phyloP scores from a whole-genome alignment of 1,139 yeast species.

The Citeromyces hawaiiensis region DNA sequence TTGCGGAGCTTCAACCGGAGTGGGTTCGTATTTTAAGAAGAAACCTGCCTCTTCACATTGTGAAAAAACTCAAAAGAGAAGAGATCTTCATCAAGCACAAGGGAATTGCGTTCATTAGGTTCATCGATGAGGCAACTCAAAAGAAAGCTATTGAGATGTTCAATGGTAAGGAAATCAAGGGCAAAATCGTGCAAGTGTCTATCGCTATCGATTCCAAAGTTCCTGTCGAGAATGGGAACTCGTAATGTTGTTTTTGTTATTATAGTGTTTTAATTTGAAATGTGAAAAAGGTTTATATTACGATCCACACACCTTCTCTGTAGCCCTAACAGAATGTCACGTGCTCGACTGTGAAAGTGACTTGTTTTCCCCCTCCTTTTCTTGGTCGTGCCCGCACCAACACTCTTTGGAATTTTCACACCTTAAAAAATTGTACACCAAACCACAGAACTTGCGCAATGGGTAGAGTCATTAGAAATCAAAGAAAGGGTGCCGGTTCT shows the following conservation, averaged over 20 bases:
- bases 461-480: constrained; percentile 99
- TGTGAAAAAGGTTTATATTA: too few relatives aligned
- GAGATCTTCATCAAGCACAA: constrained; percentile 32
- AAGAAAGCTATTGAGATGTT: constrained; percentile 34
- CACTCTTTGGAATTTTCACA: not conserved
- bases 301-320: not conserved
- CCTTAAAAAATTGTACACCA: not conserved
- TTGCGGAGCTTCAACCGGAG: constrained; percentile 32
- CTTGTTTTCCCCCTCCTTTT: not conserved
- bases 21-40: constrained; percentile 48
- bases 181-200: constrained; percentile 39
- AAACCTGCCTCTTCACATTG: constrained; percentile 25
- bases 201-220: constrained; percentile 37
- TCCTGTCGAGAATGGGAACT: not conserved
- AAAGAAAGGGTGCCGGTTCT: constrained; percentile 99
- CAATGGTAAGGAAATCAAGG: constrained; percentile 37
- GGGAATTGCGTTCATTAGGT: constrained; percentile 53
- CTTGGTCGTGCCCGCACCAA: not conserved
- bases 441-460: constrained; percentile 4
- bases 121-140: constrained; percentile 32
- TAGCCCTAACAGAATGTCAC: not conserved
- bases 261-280: too few relatives aligned
- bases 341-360: not conserved
- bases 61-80: constrained; percentile 25
- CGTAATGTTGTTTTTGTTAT: not conserved